phyloP scores from a whole-genome alignment of 768 basidiomycete species.

The Brasilioporus rufonigricans region DNA sequence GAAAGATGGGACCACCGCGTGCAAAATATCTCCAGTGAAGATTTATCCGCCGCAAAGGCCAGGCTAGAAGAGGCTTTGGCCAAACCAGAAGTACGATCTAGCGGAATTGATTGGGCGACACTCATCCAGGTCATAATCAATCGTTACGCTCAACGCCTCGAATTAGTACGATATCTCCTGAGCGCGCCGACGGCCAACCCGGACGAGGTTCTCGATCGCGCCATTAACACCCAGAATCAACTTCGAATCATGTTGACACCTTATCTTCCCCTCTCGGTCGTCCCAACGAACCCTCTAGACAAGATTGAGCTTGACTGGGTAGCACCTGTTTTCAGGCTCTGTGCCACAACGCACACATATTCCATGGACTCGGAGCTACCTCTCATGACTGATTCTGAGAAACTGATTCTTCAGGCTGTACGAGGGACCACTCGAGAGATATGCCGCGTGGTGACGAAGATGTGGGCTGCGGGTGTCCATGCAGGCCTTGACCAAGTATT shows the following conservation, averaged over 20 bases:
- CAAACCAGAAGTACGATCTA: conserved; percentile 10
- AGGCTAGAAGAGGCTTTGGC: conserved; percentile 5
- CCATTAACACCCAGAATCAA: conserved; percentile 17
- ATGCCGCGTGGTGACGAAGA: conserved; percentile 41
- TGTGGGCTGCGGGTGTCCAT: conserved; percentile 44
- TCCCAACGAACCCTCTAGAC: neutral
- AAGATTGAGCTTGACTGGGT: conserved; percentile 25
- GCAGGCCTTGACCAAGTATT: conserved; percentile 17
- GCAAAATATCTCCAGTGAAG: conserved; percentile 11
- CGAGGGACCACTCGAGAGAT: conserved; percentile 41
- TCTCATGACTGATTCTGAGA: conserved; percentile 29
- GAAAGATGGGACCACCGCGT: conserved; percentile 22
- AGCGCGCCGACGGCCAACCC: conserved; percentile 3
- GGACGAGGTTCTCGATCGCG: neutral
- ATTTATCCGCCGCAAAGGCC: conserved; percentile 1
- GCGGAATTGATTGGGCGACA: conserved; percentile 34
- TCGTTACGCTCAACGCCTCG: conserved; percentile 32
- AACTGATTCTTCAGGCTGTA: conserved; percentile 23
- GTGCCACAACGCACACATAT: conserved; percentile 29
- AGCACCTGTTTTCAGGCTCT: conserved; percentile 26
- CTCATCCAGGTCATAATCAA: conserved; percentile 28
- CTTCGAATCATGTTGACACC: conserved; percentile 28
- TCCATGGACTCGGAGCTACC: neutral
- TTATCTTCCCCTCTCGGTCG: conserved; percentile 19
- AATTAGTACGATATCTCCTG: conserved; percentile 24